These are phyloP conservation scores for Deakozyma indianensis DNA, from an alignment of 805 yeast genomes.

Conservation along the genomic window DNA sequence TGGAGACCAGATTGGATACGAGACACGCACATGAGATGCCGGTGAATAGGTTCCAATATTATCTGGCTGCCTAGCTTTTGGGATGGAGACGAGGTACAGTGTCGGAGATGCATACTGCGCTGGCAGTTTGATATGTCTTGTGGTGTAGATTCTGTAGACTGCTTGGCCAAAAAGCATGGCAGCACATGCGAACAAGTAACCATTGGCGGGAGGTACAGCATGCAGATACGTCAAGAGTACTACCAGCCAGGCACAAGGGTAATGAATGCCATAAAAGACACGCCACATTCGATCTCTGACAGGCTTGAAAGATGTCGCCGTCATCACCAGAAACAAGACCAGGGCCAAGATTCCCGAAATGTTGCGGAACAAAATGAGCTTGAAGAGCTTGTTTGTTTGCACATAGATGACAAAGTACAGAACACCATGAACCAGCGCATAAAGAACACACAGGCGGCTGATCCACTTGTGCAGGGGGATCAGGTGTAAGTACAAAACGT, in stretches of 20 bases:
- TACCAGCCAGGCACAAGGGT: conserved; percentile 61
- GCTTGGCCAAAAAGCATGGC: conserved; percentile 45
- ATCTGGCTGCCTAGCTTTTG: conserved; percentile 26
- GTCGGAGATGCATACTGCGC: conserved; percentile 35
- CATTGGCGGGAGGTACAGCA: conserved; percentile 62
- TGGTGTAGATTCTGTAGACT: conserved; percentile 28
- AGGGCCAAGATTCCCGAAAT: conserved; percentile 60
- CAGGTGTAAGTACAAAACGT: conserved; percentile 53
- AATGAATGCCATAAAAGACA: conserved; percentile 58
- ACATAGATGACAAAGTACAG: conserved; percentile 34
- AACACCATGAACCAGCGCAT: conserved; percentile 49
- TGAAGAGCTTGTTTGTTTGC: conserved; percentile 34
- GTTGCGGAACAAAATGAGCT: conserved; percentile 31
- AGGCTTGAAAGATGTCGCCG: conserved; percentile 49
- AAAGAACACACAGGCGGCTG: conserved; percentile 57
- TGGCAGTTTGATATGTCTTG: conserved; percentile 14
- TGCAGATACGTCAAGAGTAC: conserved; percentile 58
- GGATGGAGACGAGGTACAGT: conserved; percentile 21
- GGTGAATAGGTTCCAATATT: conserved; percentile 24
- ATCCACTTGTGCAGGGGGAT: conserved; percentile 88
- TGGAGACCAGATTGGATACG: conserved; percentile 15
- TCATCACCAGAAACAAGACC: conserved; percentile 44
- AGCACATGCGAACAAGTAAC: conserved; percentile 39
- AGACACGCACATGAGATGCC: conserved; percentile 33
- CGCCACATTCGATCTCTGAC: conserved; percentile 49